phyloP scores from a whole-genome alignment of 1,284 basidiomycete species.

The Xerocomus amazonicus region DNA sequence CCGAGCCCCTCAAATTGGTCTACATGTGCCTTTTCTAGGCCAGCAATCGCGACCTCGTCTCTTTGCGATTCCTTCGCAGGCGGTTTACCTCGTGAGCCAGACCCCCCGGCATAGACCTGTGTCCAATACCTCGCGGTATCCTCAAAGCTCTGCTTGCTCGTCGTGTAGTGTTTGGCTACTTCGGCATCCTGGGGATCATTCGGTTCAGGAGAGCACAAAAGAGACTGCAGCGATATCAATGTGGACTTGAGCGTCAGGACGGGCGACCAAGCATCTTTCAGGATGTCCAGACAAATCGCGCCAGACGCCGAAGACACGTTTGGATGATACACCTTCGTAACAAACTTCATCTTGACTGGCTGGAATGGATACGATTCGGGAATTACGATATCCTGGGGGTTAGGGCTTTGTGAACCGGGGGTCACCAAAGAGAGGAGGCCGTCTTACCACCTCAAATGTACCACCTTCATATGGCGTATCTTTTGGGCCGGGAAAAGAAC shows the following conservation, averaged over 20 bases:
- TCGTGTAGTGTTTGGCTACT: conserved; percentile 95
- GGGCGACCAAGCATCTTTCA: conserved; percentile 90
- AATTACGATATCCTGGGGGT: conserved; percentile 83
- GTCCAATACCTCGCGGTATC: conserved; percentile 96
- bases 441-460: conserved; percentile 84
- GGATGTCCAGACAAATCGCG: conserved; percentile 85
- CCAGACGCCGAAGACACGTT: conserved; percentile 94
- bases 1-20: conserved; percentile 71
- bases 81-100: conserved; percentile 43
- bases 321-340: conserved; percentile 96
- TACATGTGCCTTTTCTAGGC: conserved; percentile 69
- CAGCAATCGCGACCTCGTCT: conserved; percentile 74
- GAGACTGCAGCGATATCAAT: conserved; percentile 90
- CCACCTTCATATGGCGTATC: conserved; percentile 96
- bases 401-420: conserved; percentile 6
- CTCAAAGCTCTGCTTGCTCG: conserved; percentile 84
- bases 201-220: conserved; percentile 96
- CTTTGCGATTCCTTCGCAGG: conserved; percentile 29
- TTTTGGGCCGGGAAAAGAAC: conserved; percentile 88
- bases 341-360: conserved; percentile 98
- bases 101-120: conserved; percentile 79
- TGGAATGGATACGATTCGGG: conserved; percentile 95
- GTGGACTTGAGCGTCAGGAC: conserved; percentile 97
- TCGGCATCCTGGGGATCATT: conserved; percentile 98
- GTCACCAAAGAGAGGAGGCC: conserved; percentile 6